Percentiles rank a stretch among this genome's conserved stretches.
phyloP scores from a whole-genome alignment of 352 stramenopile genomes.

The Globisporangium paroecandrum region DNA sequence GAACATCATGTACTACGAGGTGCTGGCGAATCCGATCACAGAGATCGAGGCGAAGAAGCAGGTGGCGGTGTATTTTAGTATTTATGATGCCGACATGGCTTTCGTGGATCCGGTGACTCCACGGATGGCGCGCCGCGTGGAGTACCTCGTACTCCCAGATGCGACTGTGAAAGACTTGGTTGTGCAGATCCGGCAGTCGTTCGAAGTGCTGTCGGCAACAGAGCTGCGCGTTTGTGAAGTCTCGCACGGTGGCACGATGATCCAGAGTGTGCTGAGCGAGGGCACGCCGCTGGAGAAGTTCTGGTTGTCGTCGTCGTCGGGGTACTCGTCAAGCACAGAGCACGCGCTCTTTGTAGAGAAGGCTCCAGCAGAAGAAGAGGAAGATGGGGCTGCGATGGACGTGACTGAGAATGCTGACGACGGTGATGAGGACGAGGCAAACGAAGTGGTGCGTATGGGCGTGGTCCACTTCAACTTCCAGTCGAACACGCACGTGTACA shows the following conservation, averaged over 20 bases:
- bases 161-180: slow-evolving; percentile 54
- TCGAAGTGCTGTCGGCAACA: slow-evolving; percentile 35
- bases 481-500: slow-evolving; percentile 50
- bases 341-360: slow-evolving; percentile 57
- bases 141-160: slow-evolving; percentile 61
- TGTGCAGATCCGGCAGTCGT: slow-evolving; percentile 37
- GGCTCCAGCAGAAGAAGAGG: slow-evolving; percentile 28
- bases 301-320: slow-evolving; percentile 26
- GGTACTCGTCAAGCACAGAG: slow-evolving; percentile 32
- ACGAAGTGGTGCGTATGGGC: slow-evolving; percentile 48
- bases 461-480: slow-evolving; percentile 81
- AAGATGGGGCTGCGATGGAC: neutral
- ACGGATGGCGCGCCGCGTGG: slow-evolving; percentile 33
- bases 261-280: slow-evolving; percentile 40
- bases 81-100: slow-evolving; percentile 54
- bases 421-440: slow-evolving; percentile 12
- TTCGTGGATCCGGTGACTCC: slow-evolving; percentile 49
- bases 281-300: slow-evolving; percentile 43
- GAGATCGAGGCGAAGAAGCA: slow-evolving; percentile 87
- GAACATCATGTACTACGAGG: slow-evolving; percentile 69
- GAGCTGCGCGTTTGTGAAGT: slow-evolving; percentile 59
- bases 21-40: slow-evolving; percentile 70
- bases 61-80: slow-evolving; percentile 66
- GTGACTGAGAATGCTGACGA: neutral
- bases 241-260: slow-evolving; percentile 55